Conservation (phyloP, 2,329 filamentous ascomycete genomes). For the Colletotrichum aenigma region DNA sequence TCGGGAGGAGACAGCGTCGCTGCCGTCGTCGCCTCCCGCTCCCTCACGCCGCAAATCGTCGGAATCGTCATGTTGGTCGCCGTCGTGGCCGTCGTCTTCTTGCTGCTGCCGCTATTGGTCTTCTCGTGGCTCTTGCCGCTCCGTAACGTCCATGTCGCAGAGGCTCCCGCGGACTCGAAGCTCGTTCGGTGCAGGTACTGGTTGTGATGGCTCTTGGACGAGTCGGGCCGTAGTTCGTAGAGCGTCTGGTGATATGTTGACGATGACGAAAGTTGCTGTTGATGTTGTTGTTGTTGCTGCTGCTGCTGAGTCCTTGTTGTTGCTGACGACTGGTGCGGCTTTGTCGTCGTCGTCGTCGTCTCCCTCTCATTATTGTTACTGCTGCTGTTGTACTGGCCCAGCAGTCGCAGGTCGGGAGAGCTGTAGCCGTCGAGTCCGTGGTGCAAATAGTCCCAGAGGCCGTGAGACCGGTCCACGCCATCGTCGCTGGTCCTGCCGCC, state of each 20-base stretch:
- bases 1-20: background rate
- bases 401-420: slow-evolving; percentile 2
- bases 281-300: background rate
- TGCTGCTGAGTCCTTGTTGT: background rate
- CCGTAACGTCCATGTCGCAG: background rate
- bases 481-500: slow-evolving; percentile 2
- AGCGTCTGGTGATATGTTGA: slow-evolving; percentile 2
- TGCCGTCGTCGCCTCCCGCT: background rate
- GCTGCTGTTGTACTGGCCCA: background rate
- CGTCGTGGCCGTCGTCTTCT: background rate
- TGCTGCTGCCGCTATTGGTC: slow-evolving; percentile 10
- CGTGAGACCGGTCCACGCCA: slow-evolving; percentile 9
- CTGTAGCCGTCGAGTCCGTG: slow-evolving; percentile 18
- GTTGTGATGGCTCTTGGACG: background rate
- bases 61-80: background rate
- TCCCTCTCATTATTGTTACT: background rate
- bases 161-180: background rate
- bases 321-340: background rate
- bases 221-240: slow-evolving; percentile 4
- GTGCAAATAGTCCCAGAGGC: slow-evolving; percentile 16
- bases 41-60: background rate
- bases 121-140: slow-evolving; percentile 6
- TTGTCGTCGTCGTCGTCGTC: background rate
- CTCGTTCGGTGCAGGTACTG: background rate
- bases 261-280: background rate